Conservation (phyloP, 225 moss, liverwort and hornwort genomes). For the Neckera pumila region DNA sequence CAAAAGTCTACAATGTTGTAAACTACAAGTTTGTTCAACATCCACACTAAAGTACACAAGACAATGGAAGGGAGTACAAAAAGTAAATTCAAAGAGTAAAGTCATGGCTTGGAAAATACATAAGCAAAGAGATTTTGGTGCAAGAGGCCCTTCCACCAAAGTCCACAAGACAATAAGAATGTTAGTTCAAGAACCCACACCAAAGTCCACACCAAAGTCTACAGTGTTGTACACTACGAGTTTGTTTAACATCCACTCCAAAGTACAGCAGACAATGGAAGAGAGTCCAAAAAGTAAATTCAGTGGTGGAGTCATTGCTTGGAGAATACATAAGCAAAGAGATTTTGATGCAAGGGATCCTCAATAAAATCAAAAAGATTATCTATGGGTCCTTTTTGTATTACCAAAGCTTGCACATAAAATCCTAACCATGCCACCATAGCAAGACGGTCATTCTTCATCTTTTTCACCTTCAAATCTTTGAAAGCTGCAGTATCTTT, state of each 20-base stretch:
- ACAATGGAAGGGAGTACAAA: background rate
- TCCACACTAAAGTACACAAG: background rate
- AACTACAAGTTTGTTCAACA: background rate
- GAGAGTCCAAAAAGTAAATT: background rate
- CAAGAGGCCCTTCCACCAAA: slow-evolving; percentile 16
- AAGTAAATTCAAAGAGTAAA: background rate
- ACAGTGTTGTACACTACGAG: background rate
- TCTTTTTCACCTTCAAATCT: slow-evolving; percentile 91
- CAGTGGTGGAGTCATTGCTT: background rate
- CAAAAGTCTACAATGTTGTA: background rate
- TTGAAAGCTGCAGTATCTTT: slow-evolving; percentile 57
- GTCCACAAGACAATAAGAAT: background rate
- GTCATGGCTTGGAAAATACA: background rate
- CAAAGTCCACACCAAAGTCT: background rate
- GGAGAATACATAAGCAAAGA: slow-evolving; percentile 28
- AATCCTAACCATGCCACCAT: slow-evolving; percentile 97
- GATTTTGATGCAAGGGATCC: slow-evolving; percentile 69
- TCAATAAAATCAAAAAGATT: slow-evolving; percentile 64
- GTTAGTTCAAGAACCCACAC: background rate
- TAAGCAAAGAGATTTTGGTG: slow-evolving; percentile 63
- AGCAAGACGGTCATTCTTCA: slow-evolving; percentile 91
- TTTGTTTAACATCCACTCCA: background rate
- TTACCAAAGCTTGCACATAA: slow-evolving; percentile 70
- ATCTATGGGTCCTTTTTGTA: slow-evolving; percentile 73
- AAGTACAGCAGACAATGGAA: background rate